A percentile compares a stretch with the other conserved stretches of the same genome.
Conservation (phyloP, 2,329 filamentous ascomycete species). For the Claviceps maximensis region DNA sequence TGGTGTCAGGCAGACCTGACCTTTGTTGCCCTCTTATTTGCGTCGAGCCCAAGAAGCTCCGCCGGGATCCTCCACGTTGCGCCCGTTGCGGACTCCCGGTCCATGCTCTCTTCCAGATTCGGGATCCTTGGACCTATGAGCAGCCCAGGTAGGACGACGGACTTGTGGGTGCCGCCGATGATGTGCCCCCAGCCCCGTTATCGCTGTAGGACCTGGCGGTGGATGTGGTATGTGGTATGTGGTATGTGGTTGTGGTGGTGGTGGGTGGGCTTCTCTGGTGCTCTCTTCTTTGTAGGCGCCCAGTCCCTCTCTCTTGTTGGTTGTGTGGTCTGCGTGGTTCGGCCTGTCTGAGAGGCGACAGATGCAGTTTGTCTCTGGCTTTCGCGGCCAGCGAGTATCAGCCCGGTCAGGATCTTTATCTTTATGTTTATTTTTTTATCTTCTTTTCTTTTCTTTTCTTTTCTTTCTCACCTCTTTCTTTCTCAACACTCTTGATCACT, state of each 20-base stretch:
- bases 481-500: too few species aligned
- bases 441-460: background rate
- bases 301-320: background rate
- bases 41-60: background rate
- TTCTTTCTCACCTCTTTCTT: background rate
- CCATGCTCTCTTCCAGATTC: slow-evolving; percentile 1
- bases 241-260: too few species aligned
- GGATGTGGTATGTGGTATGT: too few species aligned
- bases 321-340: too few species aligned
- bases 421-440: background rate
- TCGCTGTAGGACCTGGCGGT: background rate
- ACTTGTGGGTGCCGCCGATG: background rate
- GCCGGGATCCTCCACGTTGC: background rate
- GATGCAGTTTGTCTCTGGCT: background rate
- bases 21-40: background rate
- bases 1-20: background rate
- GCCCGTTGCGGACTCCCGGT: background rate
- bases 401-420: background rate
- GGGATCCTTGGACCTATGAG: background rate
- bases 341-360: background rate
- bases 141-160: background rate
- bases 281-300: background rate
- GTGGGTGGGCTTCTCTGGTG: too few species aligned
- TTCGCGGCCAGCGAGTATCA: background rate
- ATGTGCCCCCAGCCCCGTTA: slow-evolving; percentile 1